Evolutionary conservation across 2,329 filamentous ascomycete species (phyloP), one percentile per base, ranked within the genome.

Genomic region (Ophiostoma tasmaniense): DNA sequence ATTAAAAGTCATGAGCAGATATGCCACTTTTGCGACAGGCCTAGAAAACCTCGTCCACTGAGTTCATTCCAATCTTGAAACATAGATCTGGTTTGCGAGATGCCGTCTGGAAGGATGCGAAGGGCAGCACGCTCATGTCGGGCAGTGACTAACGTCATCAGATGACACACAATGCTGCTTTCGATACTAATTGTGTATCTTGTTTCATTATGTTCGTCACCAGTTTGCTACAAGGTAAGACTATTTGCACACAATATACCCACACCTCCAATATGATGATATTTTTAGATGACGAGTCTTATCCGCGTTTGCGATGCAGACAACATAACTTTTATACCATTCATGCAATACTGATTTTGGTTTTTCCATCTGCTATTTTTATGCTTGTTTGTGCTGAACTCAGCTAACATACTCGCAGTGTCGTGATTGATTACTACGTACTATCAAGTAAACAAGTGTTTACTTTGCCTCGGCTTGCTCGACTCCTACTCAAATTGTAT

Each of bases 31-130:
- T 91, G 92, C 81, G 92, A 91, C 92, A 96, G 92, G 93, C 93
- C 92, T 97, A 96, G 92, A 96, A 97, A 97, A 96, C 93, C 93
- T 96, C 88, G 92, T 91, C 93, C 91, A 94, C 93, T 96, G 93
- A 96, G 81, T 67, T 67, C n/a, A 14, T n/a, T 67, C 69, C 64
- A 39, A 61, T 52, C 42, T 45, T 62, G 50, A 55, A 55, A 20
- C 30, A 70, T 62, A 28, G 69, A 35, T 37, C 2, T 37, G 61
- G 61, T 64, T 37, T 35, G 45, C 22, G 50, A 22, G 66, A 37
- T 66, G 68, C 62, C 35, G 39, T 55, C 50, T 55, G 20, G 61
- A 33, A 37, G 33, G 61, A 20, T 13, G 10, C 20, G 33, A 37
- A 14, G 61, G 61, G 17, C 30, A 35, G 30, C 30, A 37, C 33